phyloP scores from a whole-genome alignment of 805 yeast species.

The Candida yuanshanica region DNA sequence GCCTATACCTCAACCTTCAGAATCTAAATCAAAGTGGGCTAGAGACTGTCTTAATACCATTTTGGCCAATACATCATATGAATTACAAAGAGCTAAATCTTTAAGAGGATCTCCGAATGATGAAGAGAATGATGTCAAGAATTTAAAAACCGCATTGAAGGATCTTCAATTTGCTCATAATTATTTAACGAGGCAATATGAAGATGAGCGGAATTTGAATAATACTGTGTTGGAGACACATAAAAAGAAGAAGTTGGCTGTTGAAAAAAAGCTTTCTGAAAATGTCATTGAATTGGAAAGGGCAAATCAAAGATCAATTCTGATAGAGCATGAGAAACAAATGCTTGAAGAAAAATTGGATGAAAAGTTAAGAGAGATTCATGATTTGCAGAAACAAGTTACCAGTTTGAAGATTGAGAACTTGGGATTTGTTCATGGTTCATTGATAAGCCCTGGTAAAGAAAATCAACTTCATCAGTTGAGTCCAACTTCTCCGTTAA shows the following conservation, averaged over 20 bases:
- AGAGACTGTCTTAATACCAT: slow-evolving; percentile 20
- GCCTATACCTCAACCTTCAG: slow-evolving; percentile 18
- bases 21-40: slow-evolving; percentile 19
- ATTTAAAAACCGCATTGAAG: slow-evolving; percentile 51
- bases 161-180: slow-evolving; percentile 70
- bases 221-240: slow-evolving; percentile 46
- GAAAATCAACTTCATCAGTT: slow-evolving; percentile 4
- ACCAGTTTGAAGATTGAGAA: slow-evolving; percentile 30
- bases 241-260: slow-evolving; percentile 41
- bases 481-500: slow-evolving; percentile 16
- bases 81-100: background rate
- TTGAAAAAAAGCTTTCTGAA: slow-evolving; percentile 47
- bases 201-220: slow-evolving; percentile 56
- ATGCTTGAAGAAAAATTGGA: slow-evolving; percentile 25
- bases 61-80: background rate
- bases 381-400: slow-evolving; percentile 39
- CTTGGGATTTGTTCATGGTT: slow-evolving; percentile 14
- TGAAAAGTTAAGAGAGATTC: slow-evolving; percentile 34
- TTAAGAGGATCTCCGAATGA: background rate
- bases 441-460: slow-evolving; percentile 6
- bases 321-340: slow-evolving; percentile 32
- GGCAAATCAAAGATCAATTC: slow-evolving; percentile 30
- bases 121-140: slow-evolving; percentile 7
- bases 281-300: slow-evolving; percentile 32
- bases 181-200: slow-evolving; percentile 62